A percentile compares a stretch with the other conserved stretches of the same genome.
phyloP scores from a whole-genome alignment of 2,329 filamentous ascomycete species.

The Xylaria digitata region DNA sequence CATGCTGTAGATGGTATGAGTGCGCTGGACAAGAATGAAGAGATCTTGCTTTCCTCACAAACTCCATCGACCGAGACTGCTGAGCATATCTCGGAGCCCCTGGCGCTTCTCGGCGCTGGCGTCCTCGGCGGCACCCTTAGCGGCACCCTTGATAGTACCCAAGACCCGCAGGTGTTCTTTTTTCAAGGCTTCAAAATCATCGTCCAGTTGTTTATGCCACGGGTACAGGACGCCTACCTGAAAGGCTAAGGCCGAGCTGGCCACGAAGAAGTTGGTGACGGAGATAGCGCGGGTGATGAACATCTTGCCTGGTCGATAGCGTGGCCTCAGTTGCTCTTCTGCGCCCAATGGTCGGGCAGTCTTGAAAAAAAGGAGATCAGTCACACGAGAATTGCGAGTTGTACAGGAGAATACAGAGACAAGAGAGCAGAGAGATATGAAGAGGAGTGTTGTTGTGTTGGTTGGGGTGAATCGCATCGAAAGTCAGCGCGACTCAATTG shows the following conservation, averaged over 20 bases:
- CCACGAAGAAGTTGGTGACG: conserved; percentile 73
- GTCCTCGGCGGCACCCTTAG: conserved; percentile 50
- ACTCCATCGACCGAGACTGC: conserved; percentile 40
- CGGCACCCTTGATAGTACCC: conserved; percentile 49
- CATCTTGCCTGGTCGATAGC: conserved; percentile 41
- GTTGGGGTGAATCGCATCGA: no score
- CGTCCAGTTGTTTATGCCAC: conserved; percentile 74
- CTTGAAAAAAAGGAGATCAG: background rate
- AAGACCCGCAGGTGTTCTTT: conserved; percentile 65
- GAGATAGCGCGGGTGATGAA: conserved; percentile 62
- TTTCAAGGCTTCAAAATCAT: conserved; percentile 69
- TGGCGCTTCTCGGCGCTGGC: conserved; percentile 46
- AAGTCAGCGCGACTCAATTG: no score
- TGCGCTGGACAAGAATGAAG: conserved; percentile 32
- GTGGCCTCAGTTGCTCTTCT: conserved; percentile 10
- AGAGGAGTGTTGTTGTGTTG: no score
- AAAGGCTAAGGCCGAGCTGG: conserved; percentile 72
- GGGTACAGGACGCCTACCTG: conserved; percentile 78
- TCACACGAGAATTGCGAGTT: background rate
- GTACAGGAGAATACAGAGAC: background rate
- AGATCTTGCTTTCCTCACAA: conserved; percentile 24
- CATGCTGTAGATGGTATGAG: conserved; percentile 43
- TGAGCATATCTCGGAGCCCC: conserved; percentile 47
- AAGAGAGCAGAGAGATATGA: no score
- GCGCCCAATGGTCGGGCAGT: conserved; percentile 5